Base-by-base conservation (phyloP, 768 basidiomycete genomes). In the Suillus decipiens region DNA sequence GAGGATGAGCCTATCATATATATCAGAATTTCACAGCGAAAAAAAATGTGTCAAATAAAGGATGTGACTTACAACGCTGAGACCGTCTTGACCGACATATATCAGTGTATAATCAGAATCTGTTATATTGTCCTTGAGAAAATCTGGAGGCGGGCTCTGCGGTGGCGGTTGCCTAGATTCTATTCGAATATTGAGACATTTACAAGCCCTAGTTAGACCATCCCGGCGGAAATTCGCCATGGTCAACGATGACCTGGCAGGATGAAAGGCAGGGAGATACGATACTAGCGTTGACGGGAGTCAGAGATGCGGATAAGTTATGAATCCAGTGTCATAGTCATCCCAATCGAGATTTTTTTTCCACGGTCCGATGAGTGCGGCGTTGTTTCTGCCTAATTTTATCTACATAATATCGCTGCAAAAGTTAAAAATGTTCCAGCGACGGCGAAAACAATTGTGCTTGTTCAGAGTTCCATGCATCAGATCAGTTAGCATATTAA, bases 171-270 rank as follows among this genome's bases (percentile, higher is more conserved):
- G 72, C 50, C 73, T 76, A 6, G 28, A 31, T 19, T 28, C 24
- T 64, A 91, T 82, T 65, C 83, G 84, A 53, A 92, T 80, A 70
- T 92, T 92, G 63, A 92, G 83, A 68, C 90, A 92, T 71, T 77
- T 82, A 74, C 90, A 92, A 61, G 89, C 80, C 76, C 81, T 85
- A 41, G 65, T 65, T 31, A 60, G 67, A 55, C 22, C 43, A 62
- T 67, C 66, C 28, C 64, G 62, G 64, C 60, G 63, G 54, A 62
- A 47, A 39, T 72, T 64, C 66, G 67, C 63, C 75, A 76, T 76
- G 37, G 60, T 42, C 5, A 61, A 61, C 61, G 63, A 51, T 53
- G 51, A 65, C 5, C 1, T 64, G 28, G 63, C 28, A 33, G 41
- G 43, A 63, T 66, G 67, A 67, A 41, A 66, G 67, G 55, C 56